phyloP scores from a whole-genome alignment of 306 rosid genomes.

The Trifolium subterraneum region DNA sequence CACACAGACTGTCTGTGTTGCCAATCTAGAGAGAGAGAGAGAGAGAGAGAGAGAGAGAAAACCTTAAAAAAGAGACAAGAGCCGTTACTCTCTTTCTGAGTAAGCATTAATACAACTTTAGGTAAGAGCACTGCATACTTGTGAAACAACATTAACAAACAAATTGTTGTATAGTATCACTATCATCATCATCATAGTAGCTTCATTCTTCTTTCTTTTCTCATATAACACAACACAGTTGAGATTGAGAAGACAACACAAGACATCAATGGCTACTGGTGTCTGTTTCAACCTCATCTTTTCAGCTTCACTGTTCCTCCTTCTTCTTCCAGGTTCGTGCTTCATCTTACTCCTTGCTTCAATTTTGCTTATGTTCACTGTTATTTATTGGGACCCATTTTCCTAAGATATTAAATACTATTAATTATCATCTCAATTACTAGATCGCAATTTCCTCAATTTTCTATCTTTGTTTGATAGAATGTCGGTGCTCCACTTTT shows the following conservation, averaged over 20 bases:
- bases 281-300: background rate
- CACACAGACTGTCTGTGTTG: background rate
- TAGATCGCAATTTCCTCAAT: background rate
- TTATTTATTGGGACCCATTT: background rate
- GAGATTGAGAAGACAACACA: background rate
- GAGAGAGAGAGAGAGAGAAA: background rate
- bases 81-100: constrained; percentile 12
- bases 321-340: background rate
- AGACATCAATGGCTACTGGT: background rate
- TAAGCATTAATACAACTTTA: background rate
- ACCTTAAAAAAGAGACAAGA: background rate
- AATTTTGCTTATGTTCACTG: background rate
- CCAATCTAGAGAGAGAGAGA: background rate
- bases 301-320: background rate
- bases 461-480: background rate
- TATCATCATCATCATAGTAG: no score
- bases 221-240: background rate
- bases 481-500: constrained; percentile 8
- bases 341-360: background rate
- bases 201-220: background rate
- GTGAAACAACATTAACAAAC: background rate
- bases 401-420: background rate
- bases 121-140: background rate
- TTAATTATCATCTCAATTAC: background rate
- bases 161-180: background rate